Conservation (phyloP, 345 rosid species). For the Eucalyptus dawsonii region DNA sequence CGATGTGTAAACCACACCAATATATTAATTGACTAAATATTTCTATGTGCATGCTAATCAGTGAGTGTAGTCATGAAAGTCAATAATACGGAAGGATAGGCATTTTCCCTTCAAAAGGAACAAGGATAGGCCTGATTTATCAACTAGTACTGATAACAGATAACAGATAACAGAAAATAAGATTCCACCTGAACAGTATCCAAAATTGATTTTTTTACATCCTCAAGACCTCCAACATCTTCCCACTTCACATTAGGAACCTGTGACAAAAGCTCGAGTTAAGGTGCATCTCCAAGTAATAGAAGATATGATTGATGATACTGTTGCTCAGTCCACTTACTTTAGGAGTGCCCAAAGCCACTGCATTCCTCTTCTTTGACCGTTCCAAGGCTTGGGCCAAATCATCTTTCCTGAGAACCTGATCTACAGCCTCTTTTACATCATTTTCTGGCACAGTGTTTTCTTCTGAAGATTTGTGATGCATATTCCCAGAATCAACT, state of each 20-base stretch:
- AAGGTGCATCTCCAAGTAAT: neutral
- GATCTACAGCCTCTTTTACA: slow-evolving; percentile 11
- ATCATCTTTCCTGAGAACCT: slow-evolving; percentile 28
- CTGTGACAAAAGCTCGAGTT: slow-evolving; percentile 7
- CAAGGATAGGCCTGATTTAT: neutral
- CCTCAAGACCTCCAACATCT: slow-evolving; percentile 97
- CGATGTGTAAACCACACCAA: neutral
- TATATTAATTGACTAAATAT: neutral
- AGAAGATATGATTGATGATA: neutral
- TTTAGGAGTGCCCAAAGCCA: slow-evolving; percentile 95
- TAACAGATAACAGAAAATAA: neutral
- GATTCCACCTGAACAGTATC: slow-evolving; percentile 80
- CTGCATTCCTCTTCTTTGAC: slow-evolving; percentile 92
- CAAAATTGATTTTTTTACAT: slow-evolving; percentile 82
- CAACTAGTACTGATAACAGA: neutral
- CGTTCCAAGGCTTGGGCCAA: slow-evolving; percentile 64
- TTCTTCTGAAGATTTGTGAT: slow-evolving; percentile 9
- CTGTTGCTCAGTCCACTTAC: slow-evolving; percentile 15
- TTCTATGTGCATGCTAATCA: neutral
- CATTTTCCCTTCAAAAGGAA: neutral
- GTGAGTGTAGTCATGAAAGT: neutral
- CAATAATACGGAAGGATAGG: neutral
- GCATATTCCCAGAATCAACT: slow-evolving; percentile 7
- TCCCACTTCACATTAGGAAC: slow-evolving; percentile 97
- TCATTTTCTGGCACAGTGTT: slow-evolving; percentile 12